phyloP scores from a whole-genome alignment of 192 early-diverging fungal species.

The Dissophora globulifera region DNA sequence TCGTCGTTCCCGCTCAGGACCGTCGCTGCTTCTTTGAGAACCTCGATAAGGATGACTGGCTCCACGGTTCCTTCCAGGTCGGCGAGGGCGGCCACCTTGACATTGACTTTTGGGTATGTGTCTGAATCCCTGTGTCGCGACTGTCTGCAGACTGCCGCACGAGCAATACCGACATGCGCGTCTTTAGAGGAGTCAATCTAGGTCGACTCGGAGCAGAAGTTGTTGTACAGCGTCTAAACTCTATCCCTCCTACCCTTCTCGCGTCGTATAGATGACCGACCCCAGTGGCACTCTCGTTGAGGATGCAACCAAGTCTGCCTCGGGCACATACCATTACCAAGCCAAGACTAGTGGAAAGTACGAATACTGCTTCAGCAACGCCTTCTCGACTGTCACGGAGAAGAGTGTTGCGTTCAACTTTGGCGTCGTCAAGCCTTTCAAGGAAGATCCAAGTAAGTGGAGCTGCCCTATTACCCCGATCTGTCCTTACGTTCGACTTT shows the following conservation, averaged over 20 bases:
- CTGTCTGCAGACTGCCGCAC: too few species aligned
- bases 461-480: too few species aligned
- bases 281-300: conserved; percentile 52
- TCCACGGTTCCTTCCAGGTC: conserved; percentile 79
- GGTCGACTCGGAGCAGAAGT: background rate
- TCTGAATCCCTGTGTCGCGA: background rate
- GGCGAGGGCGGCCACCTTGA: conserved; percentile 71
- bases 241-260: background rate
- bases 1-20: conserved; percentile 42
- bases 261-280: conserved; percentile 61
- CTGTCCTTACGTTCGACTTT: too few species aligned
- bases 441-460: conserved; percentile 43
- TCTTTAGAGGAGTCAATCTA: too few species aligned
- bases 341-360: conserved; percentile 68
- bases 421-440: conserved; percentile 57
- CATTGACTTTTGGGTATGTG: conserved; percentile 74
- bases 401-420: conserved; percentile 72
- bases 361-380: conserved; percentile 83
- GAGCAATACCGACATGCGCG: too few species aligned
- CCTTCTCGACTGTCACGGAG: conserved; percentile 66
- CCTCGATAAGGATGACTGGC: conserved; percentile 64
- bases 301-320: conserved; percentile 41
- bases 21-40: conserved; percentile 74
- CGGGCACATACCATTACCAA: conserved; percentile 54
- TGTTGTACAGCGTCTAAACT: background rate